Base-by-base conservation (phyloP, 495 filamentous ascomycete species). In the Staphylotrichum tortipilum region DNA sequence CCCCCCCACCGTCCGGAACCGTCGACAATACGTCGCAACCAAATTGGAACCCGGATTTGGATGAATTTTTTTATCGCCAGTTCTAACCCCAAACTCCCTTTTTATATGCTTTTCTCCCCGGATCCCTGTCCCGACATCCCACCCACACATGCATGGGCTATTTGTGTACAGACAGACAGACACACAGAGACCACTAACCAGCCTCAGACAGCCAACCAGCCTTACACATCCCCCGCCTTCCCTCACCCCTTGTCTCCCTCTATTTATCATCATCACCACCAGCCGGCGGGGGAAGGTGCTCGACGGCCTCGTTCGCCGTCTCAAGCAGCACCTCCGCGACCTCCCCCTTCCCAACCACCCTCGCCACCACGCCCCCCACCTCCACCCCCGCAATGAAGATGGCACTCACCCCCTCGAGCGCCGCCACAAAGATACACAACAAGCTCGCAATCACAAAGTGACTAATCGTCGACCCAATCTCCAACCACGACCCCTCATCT, bases 401-500 rank as follows among this genome's bases (percentile, higher is more conserved):
- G 66, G 86, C 89, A 52, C 88, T 91, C 24, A 94, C 74, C 29
- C 84, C 81, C 69, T 99, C 94, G 49, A 99, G 70, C 18, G 74
- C 83, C 1, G 89, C 85, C 35, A 99, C 91, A 66, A 97, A 99
- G 4, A 94, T 81, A 59, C 88, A 90, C 30, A 97, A 63, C 57
- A 85, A 54, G 62, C 89, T 95, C 15, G 88, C 90, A 66, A 99
- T 97, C 51, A 79, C 79, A 65, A 96, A 99, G 57, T 95, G 88
- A 57, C 79, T 92, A 52, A 99, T 99, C 1, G 85, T 95, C 28
- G 86, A 91, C 40, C 94, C 94, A 60, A 97, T 99, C 58, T 99
- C 94, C 44, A 99, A 69, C 94, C 94, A 99, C 30, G 82, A 88
- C 0, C 94, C 92, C 63, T 97, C 89, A 62, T 99, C 94, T 47